A percentile compares a stretch with the other conserved stretches of the same genome.
Evolutionary conservation across 768 basidiomycete genomes (phyloP).

Genomic region (Coprinopsis strossmayeri): DNA sequence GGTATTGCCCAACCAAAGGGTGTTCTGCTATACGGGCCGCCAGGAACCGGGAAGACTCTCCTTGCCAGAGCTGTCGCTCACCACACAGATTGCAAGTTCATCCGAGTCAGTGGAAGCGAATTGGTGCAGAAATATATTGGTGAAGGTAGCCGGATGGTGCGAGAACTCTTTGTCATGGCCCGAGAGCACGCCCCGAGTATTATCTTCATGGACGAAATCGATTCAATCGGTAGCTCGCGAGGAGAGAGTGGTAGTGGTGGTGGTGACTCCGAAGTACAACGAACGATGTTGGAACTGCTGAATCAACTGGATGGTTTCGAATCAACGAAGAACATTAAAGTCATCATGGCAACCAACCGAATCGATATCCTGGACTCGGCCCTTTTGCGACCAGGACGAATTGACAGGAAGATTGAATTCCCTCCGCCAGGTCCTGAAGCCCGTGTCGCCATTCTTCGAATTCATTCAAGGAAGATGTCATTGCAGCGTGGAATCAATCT

Average conservation of each 20-base stretch:
- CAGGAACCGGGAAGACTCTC: conserved; percentile 94
- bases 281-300: conserved; percentile 85
- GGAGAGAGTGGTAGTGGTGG: conserved; percentile 89
- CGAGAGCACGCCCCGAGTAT: conserved; percentile 95
- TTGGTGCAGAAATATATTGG: conserved; percentile 98
- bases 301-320: conserved; percentile 91
- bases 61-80: conserved; percentile 94
- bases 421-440: conserved; percentile 97
- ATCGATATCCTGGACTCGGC: conserved; percentile 97
- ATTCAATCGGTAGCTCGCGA: conserved; percentile 91
- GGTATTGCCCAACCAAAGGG: conserved; percentile 98
- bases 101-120: conserved; percentile 90
- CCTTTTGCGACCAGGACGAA: conserved; percentile 87
- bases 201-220: conserved; percentile 99
- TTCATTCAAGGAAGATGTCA: conserved; percentile 99
- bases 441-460: conserved; percentile 92
- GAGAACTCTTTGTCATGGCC: conserved; percentile 98
- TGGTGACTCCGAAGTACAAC: conserved; percentile 84
- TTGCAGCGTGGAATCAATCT: conserved; percentile 96
- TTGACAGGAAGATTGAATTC: conserved; percentile 96
- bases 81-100: conserved; percentile 97
- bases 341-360: conserved; percentile 94
- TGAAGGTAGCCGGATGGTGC: conserved; percentile 93
- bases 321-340: conserved; percentile 98
- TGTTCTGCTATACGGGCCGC: conserved; percentile 91